Base-by-base conservation (phyloP, 805 yeast species). In the Saccharomycopsis selenospora region DNA sequence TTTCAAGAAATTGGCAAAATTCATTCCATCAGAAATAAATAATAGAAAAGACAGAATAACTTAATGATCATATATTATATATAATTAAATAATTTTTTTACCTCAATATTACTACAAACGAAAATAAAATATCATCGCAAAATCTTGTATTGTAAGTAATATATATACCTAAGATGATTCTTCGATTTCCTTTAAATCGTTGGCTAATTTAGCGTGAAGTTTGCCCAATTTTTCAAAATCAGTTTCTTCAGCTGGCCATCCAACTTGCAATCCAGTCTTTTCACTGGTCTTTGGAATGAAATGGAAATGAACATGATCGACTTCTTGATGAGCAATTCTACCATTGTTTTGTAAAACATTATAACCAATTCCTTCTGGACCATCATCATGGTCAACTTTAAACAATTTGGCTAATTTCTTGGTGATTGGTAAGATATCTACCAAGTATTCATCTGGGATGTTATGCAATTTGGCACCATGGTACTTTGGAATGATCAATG, bases 221-320 rank as follows among this genome's bases (percentile, higher is more conserved):
- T 73, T 71, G 46, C 83, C 82, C 61, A 90, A 70, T 46, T 81
- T 78, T 11, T 72, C 89, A 65, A 85, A 80, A 61, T 85, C 85
- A 27, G 91, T 85, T 49, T 72, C 77, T 58, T 80, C 77, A 17
- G 89, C 82, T n/a, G 98, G 98, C 98, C 99, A 93, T 24, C 93
- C 96, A 27, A 91, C 88, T 29, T 73, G 75, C 55, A 91, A 73
- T 1, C 99, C 99, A 17, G 90, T 71, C 36, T 75, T 73, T 1
- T 66, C 69, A 58, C 80, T 82, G 51, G 75, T 75, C 75, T 91
- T 91, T 45, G 99, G 99, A 62, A 91, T 91, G 65, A 91, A 78
- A 65, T 91, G 99, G 76, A 93, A 85, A 65, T 91, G 99, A 50
- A 93, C 97, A 64, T 91, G 99, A 57, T 85, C 93, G 49, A 93